Conservation (phyloP, 2,329 filamentous ascomycete genomes). For the Epichloe uncinata region DNA sequence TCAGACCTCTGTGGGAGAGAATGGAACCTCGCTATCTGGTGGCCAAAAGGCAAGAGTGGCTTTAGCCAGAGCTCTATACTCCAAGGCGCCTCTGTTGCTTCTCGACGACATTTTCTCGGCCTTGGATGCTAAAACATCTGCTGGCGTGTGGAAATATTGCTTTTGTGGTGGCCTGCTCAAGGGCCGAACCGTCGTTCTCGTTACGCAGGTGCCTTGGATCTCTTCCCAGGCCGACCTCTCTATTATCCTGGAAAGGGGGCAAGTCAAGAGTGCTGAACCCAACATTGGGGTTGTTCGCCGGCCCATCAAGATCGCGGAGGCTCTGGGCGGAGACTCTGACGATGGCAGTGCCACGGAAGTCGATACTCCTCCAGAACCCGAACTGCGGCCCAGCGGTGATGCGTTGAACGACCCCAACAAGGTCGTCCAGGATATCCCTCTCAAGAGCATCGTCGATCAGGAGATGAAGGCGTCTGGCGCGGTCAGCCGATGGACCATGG, state of each 20-base stretch:
- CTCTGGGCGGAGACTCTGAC: constrained; percentile 21
- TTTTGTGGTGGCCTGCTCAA: constrained; percentile 42
- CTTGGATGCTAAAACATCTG: constrained; percentile 44
- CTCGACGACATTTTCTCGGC: constrained; percentile 49
- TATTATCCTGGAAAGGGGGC: constrained; percentile 33
- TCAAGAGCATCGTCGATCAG: constrained; percentile 31
- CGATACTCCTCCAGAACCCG: constrained; percentile 12
- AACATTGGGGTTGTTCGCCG: constrained; percentile 33
- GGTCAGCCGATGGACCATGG: constrained; percentile 30
- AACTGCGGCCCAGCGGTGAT: constrained; percentile 17
- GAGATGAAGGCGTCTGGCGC: constrained; percentile 34
- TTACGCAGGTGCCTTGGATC: constrained; percentile 43
- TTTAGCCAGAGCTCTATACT: constrained; percentile 44
- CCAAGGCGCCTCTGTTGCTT: constrained; percentile 38
- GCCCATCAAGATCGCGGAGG: constrained; percentile 29
- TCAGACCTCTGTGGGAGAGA: constrained; percentile 39
- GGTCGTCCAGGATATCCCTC: constrained; percentile 21
- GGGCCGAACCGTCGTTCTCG: constrained; percentile 41
- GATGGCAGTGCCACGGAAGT: constrained; percentile 19
- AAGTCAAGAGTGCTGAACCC: constrained; percentile 25
- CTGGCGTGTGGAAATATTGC: constrained; percentile 41
- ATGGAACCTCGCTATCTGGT: constrained; percentile 40
- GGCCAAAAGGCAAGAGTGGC: constrained; percentile 44
- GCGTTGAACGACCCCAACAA: constrained; percentile 19
- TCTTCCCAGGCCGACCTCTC: constrained; percentile 35